Conservation (phyloP, 306 rosid species). For the Arachis stenosperma region DNA sequence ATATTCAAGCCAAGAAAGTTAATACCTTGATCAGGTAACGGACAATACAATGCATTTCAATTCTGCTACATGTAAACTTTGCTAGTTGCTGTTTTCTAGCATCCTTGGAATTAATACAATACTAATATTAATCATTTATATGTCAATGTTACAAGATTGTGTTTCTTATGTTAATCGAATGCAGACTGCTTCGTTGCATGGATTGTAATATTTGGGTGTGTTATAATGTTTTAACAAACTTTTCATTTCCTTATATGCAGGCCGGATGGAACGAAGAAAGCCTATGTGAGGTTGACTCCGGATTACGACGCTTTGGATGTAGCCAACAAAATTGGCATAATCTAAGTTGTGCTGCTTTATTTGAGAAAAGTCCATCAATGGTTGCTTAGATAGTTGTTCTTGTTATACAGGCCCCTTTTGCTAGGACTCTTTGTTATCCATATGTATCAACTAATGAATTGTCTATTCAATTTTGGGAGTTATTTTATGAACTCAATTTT, state of each 20-base stretch:
- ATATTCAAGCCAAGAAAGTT: slow-evolving; percentile 91
- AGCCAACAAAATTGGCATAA: slow-evolving; percentile 93
- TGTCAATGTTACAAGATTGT: not conserved
- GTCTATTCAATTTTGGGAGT: slow-evolving; percentile 32
- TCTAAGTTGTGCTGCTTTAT: slow-evolving; percentile 49
- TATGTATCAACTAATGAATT: slow-evolving; percentile 36
- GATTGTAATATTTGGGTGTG: not conserved
- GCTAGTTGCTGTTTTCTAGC: not conserved
- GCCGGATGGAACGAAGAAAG: slow-evolving; percentile 96
- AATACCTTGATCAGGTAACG: slow-evolving; percentile 88
- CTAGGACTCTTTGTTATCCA: slow-evolving; percentile 39
- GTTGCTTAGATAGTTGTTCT: slow-evolving; percentile 51
- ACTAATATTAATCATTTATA: no score
- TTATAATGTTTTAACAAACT: not conserved
- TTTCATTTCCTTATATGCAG: slow-evolving; percentile 43
- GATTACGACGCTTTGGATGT: slow-evolving; percentile 92
- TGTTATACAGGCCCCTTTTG: slow-evolving; percentile 39
- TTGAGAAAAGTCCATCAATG: slow-evolving; percentile 30
- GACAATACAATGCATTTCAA: not conserved
- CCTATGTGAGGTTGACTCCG: slow-evolving; percentile 85
- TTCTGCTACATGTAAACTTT: not conserved
- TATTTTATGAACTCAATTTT: not conserved
- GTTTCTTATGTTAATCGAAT: not conserved
- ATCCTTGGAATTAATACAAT: not conserved
- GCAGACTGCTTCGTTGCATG: not conserved